Evolutionary conservation across 2,329 filamentous ascomycete genomes (phyloP).

Genomic region (Saccharata proteae): DNA sequence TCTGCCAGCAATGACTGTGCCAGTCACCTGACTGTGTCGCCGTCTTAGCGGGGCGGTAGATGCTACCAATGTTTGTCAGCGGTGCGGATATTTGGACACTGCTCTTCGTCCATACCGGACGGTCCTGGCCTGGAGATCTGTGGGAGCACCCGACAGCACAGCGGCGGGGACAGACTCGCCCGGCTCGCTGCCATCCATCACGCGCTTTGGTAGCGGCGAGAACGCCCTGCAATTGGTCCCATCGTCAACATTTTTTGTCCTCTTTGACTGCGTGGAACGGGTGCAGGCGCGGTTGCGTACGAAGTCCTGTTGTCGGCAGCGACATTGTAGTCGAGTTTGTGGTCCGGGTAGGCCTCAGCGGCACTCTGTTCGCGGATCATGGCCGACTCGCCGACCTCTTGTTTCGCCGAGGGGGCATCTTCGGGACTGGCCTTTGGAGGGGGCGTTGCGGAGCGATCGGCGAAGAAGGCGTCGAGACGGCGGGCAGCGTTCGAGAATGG

Average conservation of each 20-base stretch:
- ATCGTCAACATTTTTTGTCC: conserved; percentile 13
- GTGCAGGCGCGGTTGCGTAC: conserved; percentile 43
- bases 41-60: conserved; percentile 85
- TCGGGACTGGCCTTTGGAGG: conserved; percentile 20
- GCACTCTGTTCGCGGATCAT: conserved; percentile 40
- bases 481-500: conserved; percentile 17
- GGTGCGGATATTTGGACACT: not conserved
- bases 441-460: conserved; percentile 9
- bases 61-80: conserved; percentile 42
- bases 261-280: not conserved
- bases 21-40: conserved; percentile 90
- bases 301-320: conserved; percentile 82
- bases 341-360: conserved; percentile 41
- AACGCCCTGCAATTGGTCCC: conserved; percentile 51
- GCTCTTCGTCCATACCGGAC: conserved; percentile 56
- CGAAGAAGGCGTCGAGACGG: conserved; percentile 19
- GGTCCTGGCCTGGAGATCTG: conserved; percentile 85
- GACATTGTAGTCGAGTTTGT: conserved; percentile 71
- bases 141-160: conserved; percentile 79
- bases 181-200: conserved; percentile 85
- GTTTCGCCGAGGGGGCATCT: conserved; percentile 24
- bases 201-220: conserved; percentile 76
- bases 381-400: conserved; percentile 31
- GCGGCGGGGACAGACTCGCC: conserved; percentile 65
- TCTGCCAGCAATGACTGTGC: conserved; percentile 77